Conservation (phyloP, 2,329 filamentous ascomycete genomes). For the Lecanicillium sp. region DNA sequence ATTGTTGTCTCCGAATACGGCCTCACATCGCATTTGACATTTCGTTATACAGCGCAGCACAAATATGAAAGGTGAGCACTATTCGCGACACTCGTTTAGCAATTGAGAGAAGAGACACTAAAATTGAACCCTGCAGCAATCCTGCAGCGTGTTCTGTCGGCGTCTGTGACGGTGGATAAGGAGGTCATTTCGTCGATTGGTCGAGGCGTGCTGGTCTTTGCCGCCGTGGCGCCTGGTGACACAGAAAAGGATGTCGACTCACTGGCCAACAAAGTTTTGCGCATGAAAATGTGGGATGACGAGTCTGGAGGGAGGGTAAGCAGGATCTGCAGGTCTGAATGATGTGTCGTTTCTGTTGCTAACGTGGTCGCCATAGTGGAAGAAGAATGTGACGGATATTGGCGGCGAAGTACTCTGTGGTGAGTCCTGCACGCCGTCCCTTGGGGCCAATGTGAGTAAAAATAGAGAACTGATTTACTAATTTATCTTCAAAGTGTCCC, state of each 20-base stretch:
- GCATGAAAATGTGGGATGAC: conserved; percentile 88
- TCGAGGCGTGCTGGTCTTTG: conserved; percentile 82
- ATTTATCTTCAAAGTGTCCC: conserved; percentile 59
- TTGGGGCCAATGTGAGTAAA: neutral
- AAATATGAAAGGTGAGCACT: conserved; percentile 9
- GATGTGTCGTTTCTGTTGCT: conserved; percentile 9
- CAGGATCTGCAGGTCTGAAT: conserved; percentile 12
- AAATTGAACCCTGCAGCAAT: conserved; percentile 53
- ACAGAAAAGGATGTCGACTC: conserved; percentile 80
- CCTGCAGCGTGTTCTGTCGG: conserved; percentile 86
- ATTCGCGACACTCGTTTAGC: too few species aligned
- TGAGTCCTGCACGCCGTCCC: conserved; percentile 29
- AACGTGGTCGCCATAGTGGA: conserved; percentile 66
- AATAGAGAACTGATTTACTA: conserved; percentile 4
- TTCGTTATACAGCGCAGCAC: too few species aligned
- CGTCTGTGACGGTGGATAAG: conserved; percentile 90
- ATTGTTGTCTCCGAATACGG: too few species aligned
- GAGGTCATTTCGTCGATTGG: conserved; percentile 86
- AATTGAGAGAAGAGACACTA: too few species aligned
- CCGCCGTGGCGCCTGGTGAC: conserved; percentile 83
- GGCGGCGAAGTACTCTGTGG: conserved; percentile 90
- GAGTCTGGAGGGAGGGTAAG: conserved; percentile 59
- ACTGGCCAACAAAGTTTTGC: conserved; percentile 78
- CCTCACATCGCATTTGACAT: too few species aligned
- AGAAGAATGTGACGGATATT: conserved; percentile 80